Evolutionary conservation across 2,329 filamentous ascomycete species (phyloP).

Genomic region (Geosmithia flava): DNA sequence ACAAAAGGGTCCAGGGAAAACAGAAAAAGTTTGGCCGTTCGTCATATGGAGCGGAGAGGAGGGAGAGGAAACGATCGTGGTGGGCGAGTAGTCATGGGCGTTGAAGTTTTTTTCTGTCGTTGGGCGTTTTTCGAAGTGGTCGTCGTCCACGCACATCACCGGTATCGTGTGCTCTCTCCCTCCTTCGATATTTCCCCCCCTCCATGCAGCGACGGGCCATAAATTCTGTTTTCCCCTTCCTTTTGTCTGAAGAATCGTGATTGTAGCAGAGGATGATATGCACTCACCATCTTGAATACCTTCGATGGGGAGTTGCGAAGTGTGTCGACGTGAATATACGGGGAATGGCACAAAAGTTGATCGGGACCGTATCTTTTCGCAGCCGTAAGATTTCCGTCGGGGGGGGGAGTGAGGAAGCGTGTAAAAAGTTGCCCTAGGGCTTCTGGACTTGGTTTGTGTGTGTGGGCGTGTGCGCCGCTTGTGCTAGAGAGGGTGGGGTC

Average conservation of each 20-base stretch:
- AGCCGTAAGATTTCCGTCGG: slow-evolving; percentile 15
- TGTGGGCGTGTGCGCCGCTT: slow-evolving; percentile 5
- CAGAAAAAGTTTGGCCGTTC: not conserved
- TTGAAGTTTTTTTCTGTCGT: not conserved
- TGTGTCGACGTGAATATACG: slow-evolving; percentile 22
- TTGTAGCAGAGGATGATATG: not conserved
- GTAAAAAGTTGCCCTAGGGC: slow-evolving; percentile 25
- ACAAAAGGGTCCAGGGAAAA: too few species aligned
- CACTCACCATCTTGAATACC: slow-evolving; percentile 35
- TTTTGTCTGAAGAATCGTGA: not conserved
- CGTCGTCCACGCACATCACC: not conserved
- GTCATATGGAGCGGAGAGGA: not conserved
- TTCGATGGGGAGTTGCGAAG: slow-evolving; percentile 27
- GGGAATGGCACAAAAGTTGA: slow-evolving; percentile 13
- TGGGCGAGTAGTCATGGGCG: not conserved
- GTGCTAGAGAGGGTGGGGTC: slow-evolving; percentile 3
- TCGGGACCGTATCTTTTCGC: slow-evolving; percentile 20
- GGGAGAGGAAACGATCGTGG: not conserved
- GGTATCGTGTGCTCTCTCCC: not conserved
- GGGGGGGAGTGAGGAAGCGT: slow-evolving; percentile 19
- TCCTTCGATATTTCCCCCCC: not conserved
- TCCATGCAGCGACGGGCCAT: not conserved
- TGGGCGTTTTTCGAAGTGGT: not conserved
- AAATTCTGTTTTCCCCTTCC: not conserved
- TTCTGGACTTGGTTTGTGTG: slow-evolving; percentile 7